These are phyloP conservation scores for Telopea speciosissima DNA, from an alignment of 177 flowering plant species.

Conservation along the genomic window DNA sequence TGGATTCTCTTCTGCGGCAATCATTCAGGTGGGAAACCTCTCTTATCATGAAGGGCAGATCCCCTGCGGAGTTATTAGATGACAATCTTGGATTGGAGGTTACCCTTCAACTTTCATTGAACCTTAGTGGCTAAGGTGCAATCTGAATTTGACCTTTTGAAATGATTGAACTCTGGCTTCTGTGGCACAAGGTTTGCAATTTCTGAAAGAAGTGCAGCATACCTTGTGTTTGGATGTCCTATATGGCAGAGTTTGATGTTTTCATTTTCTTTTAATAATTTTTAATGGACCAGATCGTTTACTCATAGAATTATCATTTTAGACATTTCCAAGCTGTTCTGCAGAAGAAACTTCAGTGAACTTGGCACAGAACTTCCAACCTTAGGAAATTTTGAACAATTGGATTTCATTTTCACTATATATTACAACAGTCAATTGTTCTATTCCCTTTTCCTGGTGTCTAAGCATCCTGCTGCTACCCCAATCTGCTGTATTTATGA, in stretches of 20 bases:
- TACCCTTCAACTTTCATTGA: neutral
- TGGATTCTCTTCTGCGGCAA: constrained; percentile 79
- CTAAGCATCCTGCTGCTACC: neutral
- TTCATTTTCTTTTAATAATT: neutral
- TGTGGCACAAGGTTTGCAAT: no score
- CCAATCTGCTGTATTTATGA: neutral
- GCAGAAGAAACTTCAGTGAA: no score
- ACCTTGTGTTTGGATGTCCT: neutral
- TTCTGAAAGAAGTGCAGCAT: no score
- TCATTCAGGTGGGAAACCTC: constrained; percentile 58
- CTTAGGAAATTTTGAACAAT: no score
- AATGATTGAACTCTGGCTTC: no score
- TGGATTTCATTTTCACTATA: no score
- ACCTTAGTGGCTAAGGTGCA: no score
- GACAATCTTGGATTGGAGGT: neutral
- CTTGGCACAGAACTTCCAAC: no score
- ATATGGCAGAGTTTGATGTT: neutral
- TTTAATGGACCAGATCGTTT: neutral
- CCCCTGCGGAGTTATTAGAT: neutral
- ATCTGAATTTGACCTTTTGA: no score
- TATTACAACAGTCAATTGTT: no score
- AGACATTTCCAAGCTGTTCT: no score
- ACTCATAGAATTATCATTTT: neutral
- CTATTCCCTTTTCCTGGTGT: neutral
- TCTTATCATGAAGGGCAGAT: neutral